Percentiles rank a stretch among this genome's conserved stretches.
These are phyloP conservation scores for Fallopia convolvulus DNA, from an alignment of 148 eudicot genomes.

Conservation along the genomic window DNA sequence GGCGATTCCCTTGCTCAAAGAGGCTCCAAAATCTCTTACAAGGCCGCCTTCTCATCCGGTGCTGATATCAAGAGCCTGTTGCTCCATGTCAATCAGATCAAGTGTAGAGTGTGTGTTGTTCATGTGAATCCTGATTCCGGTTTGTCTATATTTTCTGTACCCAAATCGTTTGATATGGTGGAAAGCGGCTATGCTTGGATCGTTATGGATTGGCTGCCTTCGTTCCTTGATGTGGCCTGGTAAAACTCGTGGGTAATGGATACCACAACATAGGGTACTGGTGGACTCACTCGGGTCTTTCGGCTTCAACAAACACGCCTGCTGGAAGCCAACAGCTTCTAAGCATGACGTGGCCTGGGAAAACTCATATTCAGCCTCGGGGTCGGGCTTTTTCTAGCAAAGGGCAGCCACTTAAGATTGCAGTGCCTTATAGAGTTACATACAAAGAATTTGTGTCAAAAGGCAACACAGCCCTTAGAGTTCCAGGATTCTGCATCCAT, in stretches of 20 bases:
- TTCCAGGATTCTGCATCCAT: conserved; percentile 74
- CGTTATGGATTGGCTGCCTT: conserved; percentile 83
- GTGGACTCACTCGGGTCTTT: conserved; percentile 70
- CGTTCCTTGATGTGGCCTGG: conserved; percentile 51
- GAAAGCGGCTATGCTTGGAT: conserved; percentile 77
- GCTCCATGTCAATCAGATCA: conserved; percentile 57
- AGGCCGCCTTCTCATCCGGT: conserved; percentile 68
- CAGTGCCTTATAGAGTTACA: conserved; percentile 66
- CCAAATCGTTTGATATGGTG: conserved; percentile 70
- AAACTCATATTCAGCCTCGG: conserved; percentile 46
- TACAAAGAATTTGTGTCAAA: conserved; percentile 15
- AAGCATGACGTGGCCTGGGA: conserved; percentile 82
- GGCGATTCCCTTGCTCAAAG: conserved; percentile 52
- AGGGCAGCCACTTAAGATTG: conserved; percentile 68
- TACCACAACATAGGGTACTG: conserved; percentile 67
- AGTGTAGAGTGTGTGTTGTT: conserved; percentile 68
- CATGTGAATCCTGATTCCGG: conserved; percentile 93
- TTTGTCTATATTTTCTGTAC: conserved; percentile 43
- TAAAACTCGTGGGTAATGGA: conserved; percentile 60
- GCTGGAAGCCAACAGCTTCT: conserved; percentile 36
- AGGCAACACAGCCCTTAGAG: conserved; percentile 54
- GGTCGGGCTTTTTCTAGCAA: conserved; percentile 93
- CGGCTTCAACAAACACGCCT: conserved; percentile 39
- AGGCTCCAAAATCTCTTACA: conserved; percentile 63
- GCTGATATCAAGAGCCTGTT: conserved; percentile 49